Percentiles rank a stretch among this genome's conserved stretches.
These are phyloP conservation scores for Soucietia sequanensis DNA, from an alignment of 805 yeast species.

Conservation along the genomic window DNA sequence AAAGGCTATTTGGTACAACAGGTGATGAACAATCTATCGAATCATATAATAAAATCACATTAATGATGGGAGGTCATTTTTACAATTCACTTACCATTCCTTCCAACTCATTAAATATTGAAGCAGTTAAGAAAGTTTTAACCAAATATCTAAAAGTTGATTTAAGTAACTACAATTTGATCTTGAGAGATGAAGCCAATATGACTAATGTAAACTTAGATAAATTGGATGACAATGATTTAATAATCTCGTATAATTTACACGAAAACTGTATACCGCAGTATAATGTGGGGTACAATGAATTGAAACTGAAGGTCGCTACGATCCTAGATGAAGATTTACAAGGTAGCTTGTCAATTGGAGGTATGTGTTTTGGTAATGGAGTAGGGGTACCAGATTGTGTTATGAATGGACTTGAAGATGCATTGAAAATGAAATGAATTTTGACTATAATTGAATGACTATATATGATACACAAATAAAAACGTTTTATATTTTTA, in stretches of 20 bases:
- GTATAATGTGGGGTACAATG: conserved; percentile 67
- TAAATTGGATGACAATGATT: conserved; percentile 13
- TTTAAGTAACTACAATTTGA: conserved; percentile 17
- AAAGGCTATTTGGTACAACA: conserved; percentile 10
- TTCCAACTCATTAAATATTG: conserved; percentile 21
- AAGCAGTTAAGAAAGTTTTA: conserved; percentile 26
- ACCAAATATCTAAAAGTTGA: conserved; percentile 22
- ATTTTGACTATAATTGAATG: too few relatives aligned
- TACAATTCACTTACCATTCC: conserved; percentile 32
- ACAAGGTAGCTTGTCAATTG: conserved; percentile 46
- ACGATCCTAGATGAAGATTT: conserved; percentile 31
- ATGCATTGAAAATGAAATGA: conserved; percentile 38
- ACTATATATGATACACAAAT: too few relatives aligned
- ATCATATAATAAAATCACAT: conserved; percentile 77
- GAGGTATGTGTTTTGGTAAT: conserved; percentile 76
- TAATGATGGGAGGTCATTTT: conserved; percentile 87
- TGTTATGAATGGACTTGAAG: conserved; percentile 59
- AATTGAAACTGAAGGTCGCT: conserved; percentile 34
- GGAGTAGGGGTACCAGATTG: conserved; percentile 93
- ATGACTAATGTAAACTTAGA: conserved; percentile 7
- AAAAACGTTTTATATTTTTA: conserved; percentile 1
- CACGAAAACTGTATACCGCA: conserved; percentile 70
- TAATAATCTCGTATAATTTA: conserved; percentile 31
- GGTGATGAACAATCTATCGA: conserved; percentile 2
- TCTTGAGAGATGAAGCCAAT: conserved; percentile 25